Evolutionary conservation across 2,329 filamentous ascomycete species (phyloP).

Genomic region (Penicillium sp.): DNA sequence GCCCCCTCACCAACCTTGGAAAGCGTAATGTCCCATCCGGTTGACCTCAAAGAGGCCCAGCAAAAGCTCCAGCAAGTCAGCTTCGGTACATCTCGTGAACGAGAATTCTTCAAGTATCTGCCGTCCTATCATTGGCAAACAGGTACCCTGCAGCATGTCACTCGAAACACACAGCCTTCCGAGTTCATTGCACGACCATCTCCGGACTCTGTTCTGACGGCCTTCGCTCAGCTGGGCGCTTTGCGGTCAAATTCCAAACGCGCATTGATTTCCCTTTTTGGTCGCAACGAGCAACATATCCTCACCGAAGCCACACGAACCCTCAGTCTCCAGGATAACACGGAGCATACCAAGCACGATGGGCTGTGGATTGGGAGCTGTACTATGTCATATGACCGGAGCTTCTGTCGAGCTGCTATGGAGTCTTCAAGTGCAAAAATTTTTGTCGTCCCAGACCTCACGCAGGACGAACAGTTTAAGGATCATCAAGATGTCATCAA

Average conservation of each 20-base stretch:
- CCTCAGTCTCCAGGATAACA: slow-evolving; percentile 15
- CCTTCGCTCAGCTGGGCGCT: neutral
- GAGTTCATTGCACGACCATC: no score
- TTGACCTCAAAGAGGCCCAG: no score
- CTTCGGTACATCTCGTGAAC: no score
- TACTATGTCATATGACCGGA: slow-evolving; percentile 16
- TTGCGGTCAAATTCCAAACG: neutral
- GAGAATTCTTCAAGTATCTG: no score
- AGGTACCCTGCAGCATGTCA: no score
- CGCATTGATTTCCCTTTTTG: slow-evolving; percentile 25
- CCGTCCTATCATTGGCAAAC: no score
- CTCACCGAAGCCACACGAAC: slow-evolving; percentile 30
- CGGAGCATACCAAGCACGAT: slow-evolving; percentile 2
- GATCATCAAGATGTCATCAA: slow-evolving; percentile 30
- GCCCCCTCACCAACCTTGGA: no score
- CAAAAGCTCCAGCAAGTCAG: no score
- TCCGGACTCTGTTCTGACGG: neutral
- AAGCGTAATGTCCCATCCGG: no score
- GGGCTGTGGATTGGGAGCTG: slow-evolving; percentile 17
- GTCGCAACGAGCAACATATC: slow-evolving; percentile 25
- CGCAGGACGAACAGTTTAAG: slow-evolving; percentile 34
- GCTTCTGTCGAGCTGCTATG: slow-evolving; percentile 10
- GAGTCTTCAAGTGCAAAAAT: neutral
- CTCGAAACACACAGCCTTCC: no score
- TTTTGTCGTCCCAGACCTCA: slow-evolving; percentile 34